Conservation (phyloP, 495 filamentous ascomycete genomes). For the Penicillium cinerascens region DNA sequence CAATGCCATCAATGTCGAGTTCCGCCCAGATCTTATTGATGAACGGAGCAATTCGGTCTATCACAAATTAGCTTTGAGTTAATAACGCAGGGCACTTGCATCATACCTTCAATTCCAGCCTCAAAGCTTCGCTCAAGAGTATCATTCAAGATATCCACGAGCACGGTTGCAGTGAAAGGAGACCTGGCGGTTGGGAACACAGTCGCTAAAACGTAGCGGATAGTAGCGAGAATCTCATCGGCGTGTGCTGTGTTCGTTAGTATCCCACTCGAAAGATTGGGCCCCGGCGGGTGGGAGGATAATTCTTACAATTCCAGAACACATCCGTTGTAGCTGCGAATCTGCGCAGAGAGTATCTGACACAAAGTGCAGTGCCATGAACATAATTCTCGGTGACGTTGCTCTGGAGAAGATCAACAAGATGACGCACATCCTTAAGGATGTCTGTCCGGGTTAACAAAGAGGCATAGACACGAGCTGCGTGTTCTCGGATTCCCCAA, state of each 20-base stretch:
- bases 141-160: conserved; percentile 44
- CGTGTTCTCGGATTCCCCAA: conserved; percentile 90
- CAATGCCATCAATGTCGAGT: conserved; percentile 27
- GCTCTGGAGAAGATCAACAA: conserved; percentile 40
- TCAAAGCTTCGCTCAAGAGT: conserved; percentile 32
- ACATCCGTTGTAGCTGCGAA: conserved; percentile 30
- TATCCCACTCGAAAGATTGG: not conserved
- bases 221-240: conserved; percentile 21
- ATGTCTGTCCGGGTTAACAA: conserved; percentile 55
- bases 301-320: conserved; percentile 27
- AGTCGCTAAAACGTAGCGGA: conserved; percentile 25
- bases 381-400: conserved; percentile 53
- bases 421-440: conserved; percentile 39
- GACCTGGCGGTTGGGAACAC: conserved; percentile 33
- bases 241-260: conserved; percentile 27
- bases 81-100: too few species aligned
- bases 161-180: conserved; percentile 36
- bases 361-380: conserved; percentile 59
- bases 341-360: conserved; percentile 46
- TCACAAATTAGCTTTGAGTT: not conserved
- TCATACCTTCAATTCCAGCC: conserved; percentile 29
- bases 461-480: conserved; percentile 73
- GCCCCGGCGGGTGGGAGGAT: conserved; percentile 3
- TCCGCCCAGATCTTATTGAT: conserved; percentile 26
- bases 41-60: conserved; percentile 21